Evolutionary conservation across 352 stramenopile species (phyloP).

Genomic region (Globisporangium polare): DNA sequence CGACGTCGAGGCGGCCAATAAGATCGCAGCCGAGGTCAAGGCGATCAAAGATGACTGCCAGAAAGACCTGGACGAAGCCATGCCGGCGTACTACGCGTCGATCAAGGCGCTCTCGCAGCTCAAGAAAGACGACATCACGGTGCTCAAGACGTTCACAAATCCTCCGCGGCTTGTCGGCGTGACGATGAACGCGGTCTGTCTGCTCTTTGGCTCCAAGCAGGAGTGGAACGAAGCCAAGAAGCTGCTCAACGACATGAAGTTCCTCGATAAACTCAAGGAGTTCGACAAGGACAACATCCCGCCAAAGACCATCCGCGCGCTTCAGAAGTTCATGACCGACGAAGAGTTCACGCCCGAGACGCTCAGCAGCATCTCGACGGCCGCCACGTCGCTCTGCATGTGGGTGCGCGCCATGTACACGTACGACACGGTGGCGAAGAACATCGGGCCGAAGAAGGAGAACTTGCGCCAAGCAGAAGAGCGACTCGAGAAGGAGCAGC

Average conservation of each 20-base stretch:
- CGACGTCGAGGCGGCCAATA: constrained; percentile 89
- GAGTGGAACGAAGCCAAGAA: constrained; percentile 92
- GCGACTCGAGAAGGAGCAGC: constrained; percentile 84
- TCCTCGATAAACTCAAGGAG: constrained; percentile 85
- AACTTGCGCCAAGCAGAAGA: constrained; percentile 86
- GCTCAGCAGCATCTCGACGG: constrained; percentile 85
- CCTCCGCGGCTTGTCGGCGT: constrained; percentile 85
- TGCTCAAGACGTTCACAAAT: constrained; percentile 91
- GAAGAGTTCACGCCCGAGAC: constrained; percentile 91
- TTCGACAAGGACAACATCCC: constrained; percentile 89
- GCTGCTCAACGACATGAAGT: constrained; percentile 91
- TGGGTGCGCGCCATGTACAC: constrained; percentile 93
- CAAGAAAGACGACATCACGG: constrained; percentile 92
- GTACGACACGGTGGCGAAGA: constrained; percentile 93
- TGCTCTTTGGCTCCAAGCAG: constrained; percentile 86
- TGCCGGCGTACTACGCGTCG: constrained; percentile 90
- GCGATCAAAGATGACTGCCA: constrained; percentile 94
- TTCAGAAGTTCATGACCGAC: constrained; percentile 88
- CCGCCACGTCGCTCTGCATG: constrained; percentile 92
- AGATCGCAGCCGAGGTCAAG: constrained; percentile 90
- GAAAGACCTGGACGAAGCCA: constrained; percentile 89
- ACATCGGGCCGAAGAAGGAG: constrained; percentile 92
- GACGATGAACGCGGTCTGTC: constrained; percentile 91
- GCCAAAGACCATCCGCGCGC: constrained; percentile 83
- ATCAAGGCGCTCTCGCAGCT: constrained; percentile 89